Conservation (phyloP, 2,329 filamentous ascomycete genomes). For the Alternaria sp. region DNA sequence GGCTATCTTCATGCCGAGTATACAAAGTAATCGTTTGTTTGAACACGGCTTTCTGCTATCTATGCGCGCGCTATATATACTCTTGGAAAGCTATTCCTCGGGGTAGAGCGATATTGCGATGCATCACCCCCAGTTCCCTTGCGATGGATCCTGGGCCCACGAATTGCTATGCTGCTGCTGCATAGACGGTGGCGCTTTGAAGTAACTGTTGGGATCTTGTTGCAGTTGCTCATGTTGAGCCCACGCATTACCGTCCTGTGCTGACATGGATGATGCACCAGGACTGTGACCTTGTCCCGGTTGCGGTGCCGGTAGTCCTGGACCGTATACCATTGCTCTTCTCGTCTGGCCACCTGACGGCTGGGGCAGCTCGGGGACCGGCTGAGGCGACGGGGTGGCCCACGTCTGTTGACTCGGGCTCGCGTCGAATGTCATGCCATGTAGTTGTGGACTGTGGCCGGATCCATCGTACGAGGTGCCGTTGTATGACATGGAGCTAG, state of each 20-base stretch:
- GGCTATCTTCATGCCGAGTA: too few species aligned
- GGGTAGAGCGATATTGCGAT: background rate
- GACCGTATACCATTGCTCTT: slow-evolving; percentile 44
- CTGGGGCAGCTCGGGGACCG: slow-evolving; percentile 44
- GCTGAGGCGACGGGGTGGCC: slow-evolving; percentile 41
- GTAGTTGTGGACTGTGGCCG: slow-evolving; percentile 27
- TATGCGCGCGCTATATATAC: too few species aligned
- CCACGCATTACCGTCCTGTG: slow-evolving; percentile 10
- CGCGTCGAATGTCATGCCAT: slow-evolving; percentile 25
- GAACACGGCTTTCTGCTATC: too few species aligned
- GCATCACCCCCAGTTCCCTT: slow-evolving; percentile 14
- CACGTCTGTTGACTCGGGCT: slow-evolving; percentile 29
- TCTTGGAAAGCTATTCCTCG: too few species aligned
- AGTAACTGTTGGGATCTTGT: slow-evolving; percentile 13
- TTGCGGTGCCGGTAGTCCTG: slow-evolving; percentile 30
- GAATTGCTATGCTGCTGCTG: slow-evolving; percentile 15
- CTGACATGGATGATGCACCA: slow-evolving; percentile 12
- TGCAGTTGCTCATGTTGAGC: slow-evolving; percentile 1
- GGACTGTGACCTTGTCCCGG: slow-evolving; percentile 22
- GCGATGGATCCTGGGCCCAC: slow-evolving; percentile 6
- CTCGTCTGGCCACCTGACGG: slow-evolving; percentile 44
- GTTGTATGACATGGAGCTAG: slow-evolving; percentile 42
- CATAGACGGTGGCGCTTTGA: slow-evolving; percentile 9
- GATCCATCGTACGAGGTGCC: slow-evolving; percentile 33
- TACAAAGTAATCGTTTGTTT: too few species aligned